Evolutionary conservation across 2,329 filamentous ascomycete species (phyloP).

Genomic region (Emmonsiellopsis sp.): DNA sequence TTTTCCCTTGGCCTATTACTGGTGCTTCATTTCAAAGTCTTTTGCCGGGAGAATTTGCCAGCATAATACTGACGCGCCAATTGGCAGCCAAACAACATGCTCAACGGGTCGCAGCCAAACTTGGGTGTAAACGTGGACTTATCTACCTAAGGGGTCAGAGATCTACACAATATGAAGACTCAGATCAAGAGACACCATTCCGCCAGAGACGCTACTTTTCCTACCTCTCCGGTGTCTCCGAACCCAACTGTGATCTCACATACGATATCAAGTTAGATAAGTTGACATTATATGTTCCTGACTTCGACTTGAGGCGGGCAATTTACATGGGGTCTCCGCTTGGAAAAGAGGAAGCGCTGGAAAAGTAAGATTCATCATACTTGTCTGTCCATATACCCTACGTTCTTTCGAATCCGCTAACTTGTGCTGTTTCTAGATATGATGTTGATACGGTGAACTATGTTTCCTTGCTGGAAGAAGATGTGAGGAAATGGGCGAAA

Average conservation of each 20-base stretch:
- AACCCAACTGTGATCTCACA: constrained; percentile 46
- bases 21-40: not conserved
- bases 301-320: constrained; percentile 46
- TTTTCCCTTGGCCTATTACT: not conserved
- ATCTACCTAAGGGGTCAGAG: constrained; percentile 48
- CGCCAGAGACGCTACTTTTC: constrained; percentile 54
- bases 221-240: constrained; percentile 47
- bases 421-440: constrained; percentile 31
- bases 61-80: not conserved
- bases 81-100: constrained; percentile 41
- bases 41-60: not conserved
- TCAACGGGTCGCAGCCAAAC: constrained; percentile 33
- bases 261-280: constrained; percentile 51
- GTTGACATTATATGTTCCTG: constrained; percentile 65
- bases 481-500: constrained; percentile 36
- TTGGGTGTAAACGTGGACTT: constrained; percentile 34
- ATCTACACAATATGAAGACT: constrained; percentile 45
- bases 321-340: constrained; percentile 36
- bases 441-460: constrained; percentile 65
- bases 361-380: constrained; percentile 20
- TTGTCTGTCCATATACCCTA: not conserved
- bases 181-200: constrained; percentile 45
- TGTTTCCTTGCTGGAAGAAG: constrained; percentile 37
- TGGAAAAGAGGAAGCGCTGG: constrained; percentile 47
- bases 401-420: not conserved